These are phyloP conservation scores for Neurospora tetrasperma DNA, from an alignment of 495 filamentous ascomycete species.

Conservation along the genomic window DNA sequence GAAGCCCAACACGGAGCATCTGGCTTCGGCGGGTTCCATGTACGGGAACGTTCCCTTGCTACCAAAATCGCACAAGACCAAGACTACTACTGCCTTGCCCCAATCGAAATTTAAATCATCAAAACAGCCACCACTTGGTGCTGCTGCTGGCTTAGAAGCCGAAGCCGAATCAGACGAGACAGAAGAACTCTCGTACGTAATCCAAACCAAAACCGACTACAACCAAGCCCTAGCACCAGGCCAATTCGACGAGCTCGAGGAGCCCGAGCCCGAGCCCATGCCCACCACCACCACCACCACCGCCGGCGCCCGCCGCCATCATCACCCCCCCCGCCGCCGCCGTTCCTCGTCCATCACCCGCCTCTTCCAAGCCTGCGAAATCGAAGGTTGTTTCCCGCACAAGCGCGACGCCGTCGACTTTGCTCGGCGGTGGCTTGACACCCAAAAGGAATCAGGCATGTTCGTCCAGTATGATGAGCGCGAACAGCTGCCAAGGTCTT, in stretches of 20 bases:
- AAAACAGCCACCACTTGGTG: neutral
- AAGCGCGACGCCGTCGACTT: conserved; percentile 21
- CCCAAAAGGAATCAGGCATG: conserved; percentile 11
- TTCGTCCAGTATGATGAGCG: conserved; percentile 34
- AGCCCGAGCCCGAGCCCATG: no score
- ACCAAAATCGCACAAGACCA: neutral
- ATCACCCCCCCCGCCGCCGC: neutral
- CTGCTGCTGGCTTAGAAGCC: no score
- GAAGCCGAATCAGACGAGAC: no score
- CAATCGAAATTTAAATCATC: neutral
- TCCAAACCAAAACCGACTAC: conserved; percentile 33
- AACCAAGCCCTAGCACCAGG: conserved; percentile 13
- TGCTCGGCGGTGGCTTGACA: conserved; percentile 15
- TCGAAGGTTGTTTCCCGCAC: conserved; percentile 27
- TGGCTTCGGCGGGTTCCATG: neutral
- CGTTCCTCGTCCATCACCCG: conserved; percentile 9
- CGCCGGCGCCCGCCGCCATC: neutral
- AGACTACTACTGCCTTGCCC: no score
- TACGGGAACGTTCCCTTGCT: neutral
- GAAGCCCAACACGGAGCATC: conserved; percentile 24
- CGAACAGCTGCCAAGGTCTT: neutral
- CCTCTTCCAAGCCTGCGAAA: conserved; percentile 25
- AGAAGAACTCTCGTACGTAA: conserved; percentile 28
- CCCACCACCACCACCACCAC: no score
- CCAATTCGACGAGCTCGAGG: neutral